These are phyloP conservation scores for Clavispora fructus DNA, from an alignment of 805 yeast genomes.

Conservation along the genomic window DNA sequence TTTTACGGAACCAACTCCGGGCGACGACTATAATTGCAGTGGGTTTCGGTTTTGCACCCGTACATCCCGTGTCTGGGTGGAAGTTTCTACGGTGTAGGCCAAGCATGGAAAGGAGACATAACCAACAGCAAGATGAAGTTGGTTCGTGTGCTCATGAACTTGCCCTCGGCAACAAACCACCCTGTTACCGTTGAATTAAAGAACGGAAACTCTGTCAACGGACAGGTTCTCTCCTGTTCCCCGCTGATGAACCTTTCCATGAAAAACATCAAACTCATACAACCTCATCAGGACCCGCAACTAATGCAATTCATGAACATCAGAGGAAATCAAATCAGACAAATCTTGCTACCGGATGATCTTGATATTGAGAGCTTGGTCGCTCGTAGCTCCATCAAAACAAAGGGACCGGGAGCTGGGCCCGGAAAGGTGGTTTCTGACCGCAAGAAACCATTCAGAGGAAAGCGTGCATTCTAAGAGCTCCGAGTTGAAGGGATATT, in stretches of 20 bases:
- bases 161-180: slow-evolving; percentile 60
- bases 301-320: slow-evolving; percentile 73
- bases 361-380: slow-evolving; percentile 64
- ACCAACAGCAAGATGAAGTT: slow-evolving; percentile 46
- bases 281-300: slow-evolving; percentile 64
- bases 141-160: slow-evolving; percentile 75
- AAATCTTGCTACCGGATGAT: slow-evolving; percentile 80
- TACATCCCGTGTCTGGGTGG: background rate
- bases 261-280: slow-evolving; percentile 74
- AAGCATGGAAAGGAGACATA: background rate
- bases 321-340: slow-evolving; percentile 85
- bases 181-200: slow-evolving; percentile 87
- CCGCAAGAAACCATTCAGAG: slow-evolving; percentile 13
- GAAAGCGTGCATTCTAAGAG: slow-evolving; percentile 10
- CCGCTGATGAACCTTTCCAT: slow-evolving; percentile 88
- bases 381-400: slow-evolving; percentile 44
- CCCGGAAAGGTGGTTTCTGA: slow-evolving; percentile 22
- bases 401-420: slow-evolving; percentile 41
- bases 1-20: no score
- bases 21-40: no score
- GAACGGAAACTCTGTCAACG: slow-evolving; percentile 83
- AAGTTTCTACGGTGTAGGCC: background rate
- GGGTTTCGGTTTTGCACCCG: background rate
- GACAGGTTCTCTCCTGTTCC: slow-evolving; percentile 77
- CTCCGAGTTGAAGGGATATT: no score